Percentiles rank a stretch among this genome's conserved stretches.
phyloP scores from a whole-genome alignment of 495 filamentous ascomycete species.

The Penicillium cosmopolitanum region DNA sequence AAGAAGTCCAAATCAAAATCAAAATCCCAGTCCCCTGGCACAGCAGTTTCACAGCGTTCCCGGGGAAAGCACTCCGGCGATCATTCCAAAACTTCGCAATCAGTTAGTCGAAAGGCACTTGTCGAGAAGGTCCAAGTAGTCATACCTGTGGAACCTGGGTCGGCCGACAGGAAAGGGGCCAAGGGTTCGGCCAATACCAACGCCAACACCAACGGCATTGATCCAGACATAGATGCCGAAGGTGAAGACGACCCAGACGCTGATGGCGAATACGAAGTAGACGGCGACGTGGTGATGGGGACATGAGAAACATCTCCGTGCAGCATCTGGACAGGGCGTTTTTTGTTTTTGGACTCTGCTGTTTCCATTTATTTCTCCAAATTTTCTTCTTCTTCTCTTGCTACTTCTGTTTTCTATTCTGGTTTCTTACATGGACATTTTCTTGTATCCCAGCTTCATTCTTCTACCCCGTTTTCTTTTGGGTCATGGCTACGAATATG shows the following conservation, averaged over 20 bases:
- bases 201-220: slow-evolving; percentile 28
- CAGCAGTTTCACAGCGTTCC: slow-evolving; percentile 24
- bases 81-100: slow-evolving; percentile 31
- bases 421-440: slow-evolving; percentile 2
- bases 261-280: slow-evolving; percentile 39
- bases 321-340: slow-evolving; percentile 34
- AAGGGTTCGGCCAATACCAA: slow-evolving; percentile 2
- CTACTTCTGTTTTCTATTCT: slow-evolving; percentile 5
- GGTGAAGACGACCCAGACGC: slow-evolving; percentile 34
- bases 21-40: slow-evolving; percentile 22
- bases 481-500: slow-evolving; percentile 1
- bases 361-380: slow-evolving; percentile 17
- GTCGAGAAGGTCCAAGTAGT: slow-evolving; percentile 47
- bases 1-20: slow-evolving; percentile 19
- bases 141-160: slow-evolving; percentile 33
- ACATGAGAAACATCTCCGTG: slow-evolving; percentile 27
- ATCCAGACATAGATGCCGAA: slow-evolving; percentile 30
- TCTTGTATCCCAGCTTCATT: slow-evolving; percentile 8
- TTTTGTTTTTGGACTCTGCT: slow-evolving; percentile 12
- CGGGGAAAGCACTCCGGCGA: slow-evolving; percentile 24
- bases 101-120: slow-evolving; percentile 41
- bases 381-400: slow-evolving; percentile 14
- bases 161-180: slow-evolving; percentile 15
- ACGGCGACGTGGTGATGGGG: slow-evolving; percentile 46
- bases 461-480: neutral